Percentiles rank a stretch among this genome's conserved stretches.
phyloP scores from a whole-genome alignment of 345 rosid genomes.

The Durio zibethinus region DNA sequence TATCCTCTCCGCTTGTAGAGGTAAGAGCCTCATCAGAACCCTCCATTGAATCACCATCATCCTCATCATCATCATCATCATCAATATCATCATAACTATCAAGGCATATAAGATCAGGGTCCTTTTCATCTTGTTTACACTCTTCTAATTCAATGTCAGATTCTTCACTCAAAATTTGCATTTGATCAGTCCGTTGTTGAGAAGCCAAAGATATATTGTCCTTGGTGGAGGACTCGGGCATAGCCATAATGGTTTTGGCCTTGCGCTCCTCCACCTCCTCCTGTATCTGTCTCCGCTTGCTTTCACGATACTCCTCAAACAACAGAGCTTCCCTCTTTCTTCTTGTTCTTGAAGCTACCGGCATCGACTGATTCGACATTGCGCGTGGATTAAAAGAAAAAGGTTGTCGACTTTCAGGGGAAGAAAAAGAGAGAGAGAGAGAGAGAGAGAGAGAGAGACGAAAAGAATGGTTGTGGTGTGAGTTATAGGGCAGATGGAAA shows the following conservation, averaged over 20 bases:
- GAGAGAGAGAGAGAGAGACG: not conserved
- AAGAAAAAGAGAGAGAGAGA: not conserved
- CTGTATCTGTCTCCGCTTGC: not conserved
- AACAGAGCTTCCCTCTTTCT: not conserved
- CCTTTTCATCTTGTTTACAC: not conserved
- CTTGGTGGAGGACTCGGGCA: not conserved
- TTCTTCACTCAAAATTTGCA: not conserved
- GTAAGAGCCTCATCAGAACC: not conserved
- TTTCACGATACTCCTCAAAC: no score
- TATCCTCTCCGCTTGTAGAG: not conserved
- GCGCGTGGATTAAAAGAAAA: not conserved
- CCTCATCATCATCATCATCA: not conserved
- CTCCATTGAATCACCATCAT: not conserved
- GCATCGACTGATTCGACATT: not conserved
- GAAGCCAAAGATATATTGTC: not conserved
- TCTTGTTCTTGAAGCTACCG: conserved; percentile 8
- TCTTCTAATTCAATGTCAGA: not conserved
- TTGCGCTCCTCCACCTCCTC: not conserved
- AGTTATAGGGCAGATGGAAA: no score
- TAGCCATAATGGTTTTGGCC: not conserved
- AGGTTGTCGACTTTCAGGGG: no score
- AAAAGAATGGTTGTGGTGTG: no score
- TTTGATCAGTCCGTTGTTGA: not conserved
- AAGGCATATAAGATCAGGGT: not conserved
- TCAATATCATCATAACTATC: not conserved